These are phyloP conservation scores for Colletotrichum kahawae DNA, from an alignment of 2,329 filamentous ascomycete genomes.

Conservation along the genomic window DNA sequence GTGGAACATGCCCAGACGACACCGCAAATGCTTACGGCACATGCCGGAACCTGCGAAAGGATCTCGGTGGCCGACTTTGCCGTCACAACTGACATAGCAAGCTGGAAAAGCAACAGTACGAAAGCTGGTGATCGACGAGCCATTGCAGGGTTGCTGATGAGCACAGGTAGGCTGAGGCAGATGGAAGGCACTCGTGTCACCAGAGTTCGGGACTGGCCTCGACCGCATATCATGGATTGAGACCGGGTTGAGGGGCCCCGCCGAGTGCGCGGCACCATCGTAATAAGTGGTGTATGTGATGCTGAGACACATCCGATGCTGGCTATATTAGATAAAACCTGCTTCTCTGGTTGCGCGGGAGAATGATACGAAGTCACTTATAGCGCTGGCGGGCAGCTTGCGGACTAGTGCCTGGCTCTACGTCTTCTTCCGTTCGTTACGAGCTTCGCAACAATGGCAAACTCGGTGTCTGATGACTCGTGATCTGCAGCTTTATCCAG, in stretches of 20 bases:
- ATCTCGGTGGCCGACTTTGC: background rate
- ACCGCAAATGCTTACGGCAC: background rate
- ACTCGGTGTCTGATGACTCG: no score
- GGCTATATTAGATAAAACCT: background rate
- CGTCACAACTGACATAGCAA: background rate
- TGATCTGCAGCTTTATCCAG: no score
- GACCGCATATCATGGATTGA: background rate
- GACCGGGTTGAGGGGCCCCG: background rate
- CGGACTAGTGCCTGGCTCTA: background rate
- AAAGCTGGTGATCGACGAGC: background rate
- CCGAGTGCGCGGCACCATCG: background rate
- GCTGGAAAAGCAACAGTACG: background rate
- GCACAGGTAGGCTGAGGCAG: background rate
- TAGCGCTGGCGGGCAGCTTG: background rate
- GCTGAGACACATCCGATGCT: background rate
- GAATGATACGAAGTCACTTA: background rate
- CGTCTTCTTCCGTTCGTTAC: background rate
- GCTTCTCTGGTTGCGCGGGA: background rate
- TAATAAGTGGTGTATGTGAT: background rate
- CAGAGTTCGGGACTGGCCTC: background rate
- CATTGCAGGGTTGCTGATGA: background rate
- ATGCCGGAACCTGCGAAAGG: background rate
- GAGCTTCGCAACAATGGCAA: no score
- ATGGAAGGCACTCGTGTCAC: background rate
- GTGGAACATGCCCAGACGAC: background rate